Percentiles rank a stretch among this genome's conserved stretches.
These are phyloP conservation scores for Sporopachydermia quercuum DNA, from an alignment of 805 yeast species.

Conservation along the genomic window DNA sequence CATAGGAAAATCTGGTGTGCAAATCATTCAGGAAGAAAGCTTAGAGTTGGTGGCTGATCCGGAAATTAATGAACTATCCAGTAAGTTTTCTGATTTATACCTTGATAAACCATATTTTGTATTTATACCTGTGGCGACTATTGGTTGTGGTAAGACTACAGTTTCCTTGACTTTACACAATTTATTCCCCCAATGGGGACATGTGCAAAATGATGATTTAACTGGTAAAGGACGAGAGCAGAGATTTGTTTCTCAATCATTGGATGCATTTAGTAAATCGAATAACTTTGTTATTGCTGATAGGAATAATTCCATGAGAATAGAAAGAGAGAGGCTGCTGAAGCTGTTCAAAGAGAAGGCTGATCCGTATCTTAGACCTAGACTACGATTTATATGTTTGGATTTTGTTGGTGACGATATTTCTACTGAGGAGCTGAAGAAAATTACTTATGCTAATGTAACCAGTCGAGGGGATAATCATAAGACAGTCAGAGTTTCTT, in stretches of 20 bases:
- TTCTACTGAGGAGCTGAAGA: slow-evolving; percentile 25
- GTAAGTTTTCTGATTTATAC: slow-evolving; percentile 14
- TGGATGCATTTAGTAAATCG: slow-evolving; percentile 20
- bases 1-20: slow-evolving; percentile 42
- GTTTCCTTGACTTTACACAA: slow-evolving; percentile 42
- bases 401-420: slow-evolving; percentile 39
- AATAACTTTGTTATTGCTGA: slow-evolving; percentile 50
- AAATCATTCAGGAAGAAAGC: slow-evolving; percentile 33
- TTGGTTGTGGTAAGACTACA: slow-evolving; percentile 94
- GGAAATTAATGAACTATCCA: slow-evolving; percentile 13
- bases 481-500: slow-evolving; percentile 51
- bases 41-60: slow-evolving; percentile 24
- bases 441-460: slow-evolving; percentile 45
- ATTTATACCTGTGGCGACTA: slow-evolving; percentile 71
- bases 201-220: slow-evolving; percentile 72
- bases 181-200: slow-evolving; percentile 51
- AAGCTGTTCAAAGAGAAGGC: slow-evolving; percentile 27
- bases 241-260: slow-evolving; percentile 12
- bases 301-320: slow-evolving; percentile 61
- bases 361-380: slow-evolving; percentile 27
- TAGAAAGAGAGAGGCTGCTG: slow-evolving; percentile 58
- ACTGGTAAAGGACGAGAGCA: slow-evolving; percentile 20
- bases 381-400: slow-evolving; percentile 47
- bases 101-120: slow-evolving; percentile 36
- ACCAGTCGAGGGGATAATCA: slow-evolving; percentile 71